phyloP scores from a whole-genome alignment of 2,329 filamentous ascomycete species.

The Sphaerulina musiva region DNA sequence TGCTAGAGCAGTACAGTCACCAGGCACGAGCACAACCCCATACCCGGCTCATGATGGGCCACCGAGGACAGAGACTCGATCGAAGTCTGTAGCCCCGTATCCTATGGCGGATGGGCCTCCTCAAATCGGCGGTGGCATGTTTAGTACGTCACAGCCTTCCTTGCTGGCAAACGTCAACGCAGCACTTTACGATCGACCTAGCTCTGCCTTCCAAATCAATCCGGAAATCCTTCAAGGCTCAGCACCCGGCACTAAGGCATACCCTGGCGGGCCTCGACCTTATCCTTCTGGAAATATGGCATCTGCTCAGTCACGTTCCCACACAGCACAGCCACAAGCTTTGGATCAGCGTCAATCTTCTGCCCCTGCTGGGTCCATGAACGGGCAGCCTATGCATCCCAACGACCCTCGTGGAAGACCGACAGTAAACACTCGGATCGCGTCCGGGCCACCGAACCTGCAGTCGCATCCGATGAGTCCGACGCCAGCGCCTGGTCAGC shows the following conservation, averaged over 20 bases:
- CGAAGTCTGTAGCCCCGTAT: constrained; percentile 59
- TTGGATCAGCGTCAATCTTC: constrained; percentile 19
- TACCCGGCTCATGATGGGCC: constrained; percentile 33
- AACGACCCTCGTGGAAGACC: constrained; percentile 20
- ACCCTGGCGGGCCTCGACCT: constrained; percentile 12
- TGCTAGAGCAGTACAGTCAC: constrained; percentile 14
- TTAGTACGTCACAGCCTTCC: constrained; percentile 28
- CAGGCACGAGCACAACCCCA: constrained; percentile 25
- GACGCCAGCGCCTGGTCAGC: constrained; percentile 17
- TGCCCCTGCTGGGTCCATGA: constrained; percentile 9
- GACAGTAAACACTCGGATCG: constrained; percentile 26
- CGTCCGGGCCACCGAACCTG: constrained; percentile 29
- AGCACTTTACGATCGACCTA: constrained; percentile 49
- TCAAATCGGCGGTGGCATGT: constrained; percentile 32
- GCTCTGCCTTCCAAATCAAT: constrained; percentile 48
- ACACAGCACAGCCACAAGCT: constrained; percentile 18
- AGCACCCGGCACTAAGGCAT: constrained; percentile 12
- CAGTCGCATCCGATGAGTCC: constrained; percentile 9
- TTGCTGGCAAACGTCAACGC: constrained; percentile 35
- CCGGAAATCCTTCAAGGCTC: constrained; percentile 36
- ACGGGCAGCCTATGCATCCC: constrained; percentile 16
- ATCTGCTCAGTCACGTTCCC: constrained; percentile 13
- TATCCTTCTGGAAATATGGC: constrained; percentile 15
- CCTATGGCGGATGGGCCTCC: constrained; percentile 58
- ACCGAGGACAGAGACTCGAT: constrained; percentile 35